phyloP scores from a whole-genome alignment of 2,329 filamentous ascomycete species.

The Tolypocladium capitatum region DNA sequence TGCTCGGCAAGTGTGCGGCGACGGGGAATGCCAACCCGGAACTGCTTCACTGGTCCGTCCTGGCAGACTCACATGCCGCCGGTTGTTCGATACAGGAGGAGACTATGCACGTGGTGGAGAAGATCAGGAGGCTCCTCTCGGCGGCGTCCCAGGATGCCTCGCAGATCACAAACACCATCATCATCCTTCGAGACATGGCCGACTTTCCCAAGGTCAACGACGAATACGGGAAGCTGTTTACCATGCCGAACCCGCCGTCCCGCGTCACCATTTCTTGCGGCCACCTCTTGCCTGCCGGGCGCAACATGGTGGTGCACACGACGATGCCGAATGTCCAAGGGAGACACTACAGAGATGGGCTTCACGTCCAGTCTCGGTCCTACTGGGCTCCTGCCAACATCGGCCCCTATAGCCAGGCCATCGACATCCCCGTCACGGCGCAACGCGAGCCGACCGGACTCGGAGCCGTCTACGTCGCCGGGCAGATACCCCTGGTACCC shows the following conservation, averaged over 20 bases:
- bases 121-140: slow-evolving; percentile 28
- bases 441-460: slow-evolving; percentile 8
- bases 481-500: slow-evolving; percentile 82
- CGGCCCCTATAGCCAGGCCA: slow-evolving; percentile 88
- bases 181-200: slow-evolving; percentile 67
- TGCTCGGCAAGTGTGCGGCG: slow-evolving; percentile 2
- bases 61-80: slow-evolving; percentile 11
- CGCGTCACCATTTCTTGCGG: slow-evolving; percentile 75
- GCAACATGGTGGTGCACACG: slow-evolving; percentile 48
- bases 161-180: slow-evolving; percentile 40
- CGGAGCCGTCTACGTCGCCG: slow-evolving; percentile 54
- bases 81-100: slow-evolving; percentile 29
- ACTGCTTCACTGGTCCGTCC: slow-evolving; percentile 25
- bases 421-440: slow-evolving; percentile 32
- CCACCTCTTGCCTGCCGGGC: slow-evolving; percentile 43
- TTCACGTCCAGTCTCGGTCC: slow-evolving; percentile 85
- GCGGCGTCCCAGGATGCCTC: slow-evolving; percentile 14
- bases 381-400: slow-evolving; percentile 99
- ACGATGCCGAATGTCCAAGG: slow-evolving; percentile 21
- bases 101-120: slow-evolving; percentile 31
- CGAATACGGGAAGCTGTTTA: slow-evolving; percentile 64
- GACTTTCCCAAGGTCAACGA: slow-evolving; percentile 66
- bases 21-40: slow-evolving; percentile 7
- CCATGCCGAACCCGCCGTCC: slow-evolving; percentile 67
- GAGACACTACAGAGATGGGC: slow-evolving; percentile 34